Evolutionary conservation across 2,329 filamentous ascomycete genomes (phyloP).

Genomic region (Ophiosphaerella korrae): DNA sequence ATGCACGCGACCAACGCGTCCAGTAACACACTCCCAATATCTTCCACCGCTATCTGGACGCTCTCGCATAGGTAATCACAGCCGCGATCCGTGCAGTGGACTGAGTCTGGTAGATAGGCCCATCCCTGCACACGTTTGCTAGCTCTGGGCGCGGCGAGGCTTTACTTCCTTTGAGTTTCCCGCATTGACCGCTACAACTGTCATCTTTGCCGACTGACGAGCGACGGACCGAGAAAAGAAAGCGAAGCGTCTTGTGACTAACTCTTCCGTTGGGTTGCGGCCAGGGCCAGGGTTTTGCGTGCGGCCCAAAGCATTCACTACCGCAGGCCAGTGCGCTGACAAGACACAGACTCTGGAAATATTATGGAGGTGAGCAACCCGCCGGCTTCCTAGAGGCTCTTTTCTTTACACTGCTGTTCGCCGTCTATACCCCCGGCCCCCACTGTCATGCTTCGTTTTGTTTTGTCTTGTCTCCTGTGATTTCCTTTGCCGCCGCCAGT

Average conservation of each 20-base stretch:
- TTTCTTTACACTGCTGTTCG: conserved; percentile 11
- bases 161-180: conserved; percentile 4
- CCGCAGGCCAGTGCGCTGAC: conserved; percentile 36
- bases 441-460: conserved; percentile 14
- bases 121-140: conserved; percentile 13
- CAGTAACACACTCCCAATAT: conserved; percentile 4
- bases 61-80: background rate
- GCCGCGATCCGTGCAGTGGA: conserved; percentile 16
- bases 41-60: conserved; percentile 9
- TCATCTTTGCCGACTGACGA: conserved; percentile 2
- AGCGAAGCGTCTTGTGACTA: background rate
- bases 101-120: conserved; percentile 2
- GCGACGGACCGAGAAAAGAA: conserved; percentile 4
- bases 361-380: conserved; percentile 43
- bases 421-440: conserved; percentile 17
- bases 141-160: conserved; percentile 10
- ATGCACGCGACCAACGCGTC: conserved; percentile 11
- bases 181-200: conserved; percentile 9
- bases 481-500: conserved; percentile 5
- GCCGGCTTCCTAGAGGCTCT: conserved; percentile 9
- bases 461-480: conserved; percentile 3
- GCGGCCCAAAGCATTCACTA: conserved; percentile 30
- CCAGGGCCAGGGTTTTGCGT: conserved; percentile 1
- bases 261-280: background rate
- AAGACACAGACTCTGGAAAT: conserved; percentile 29